Conservation (phyloP, 2,329 filamentous ascomycete genomes). For the Trichoderma sp. region DNA sequence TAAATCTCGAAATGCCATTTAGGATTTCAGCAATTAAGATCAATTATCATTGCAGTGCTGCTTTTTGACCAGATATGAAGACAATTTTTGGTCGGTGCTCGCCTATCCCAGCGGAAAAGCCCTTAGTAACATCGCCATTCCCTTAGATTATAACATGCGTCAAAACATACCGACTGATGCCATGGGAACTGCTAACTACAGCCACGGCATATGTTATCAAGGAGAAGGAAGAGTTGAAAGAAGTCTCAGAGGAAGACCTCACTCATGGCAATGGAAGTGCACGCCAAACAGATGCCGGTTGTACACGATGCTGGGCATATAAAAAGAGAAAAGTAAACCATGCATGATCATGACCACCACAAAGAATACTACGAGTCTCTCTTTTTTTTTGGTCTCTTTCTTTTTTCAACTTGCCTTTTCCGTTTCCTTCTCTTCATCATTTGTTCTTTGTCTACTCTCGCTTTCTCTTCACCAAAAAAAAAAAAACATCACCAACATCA, state of each 20-base stretch:
- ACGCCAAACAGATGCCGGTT: neutral
- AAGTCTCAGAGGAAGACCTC: no score
- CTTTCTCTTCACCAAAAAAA: neutral
- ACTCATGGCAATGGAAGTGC: no score
- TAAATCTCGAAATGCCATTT: neutral
- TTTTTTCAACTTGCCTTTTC: neutral
- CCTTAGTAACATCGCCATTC: neutral
- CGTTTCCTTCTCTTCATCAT: rapidly evolving
- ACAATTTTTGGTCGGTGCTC: no score
- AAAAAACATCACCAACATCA: neutral
- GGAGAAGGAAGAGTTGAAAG: no score
- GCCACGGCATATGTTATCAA: no score
- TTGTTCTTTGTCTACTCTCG: neutral
- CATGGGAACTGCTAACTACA: no score
- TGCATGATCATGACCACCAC: neutral
- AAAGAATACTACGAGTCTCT: neutral
- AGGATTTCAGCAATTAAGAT: no score
- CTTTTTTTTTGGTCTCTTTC: neutral
- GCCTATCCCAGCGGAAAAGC: neutral
- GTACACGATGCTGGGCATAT: neutral
- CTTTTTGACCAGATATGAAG: no score
- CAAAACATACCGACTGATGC: no score
- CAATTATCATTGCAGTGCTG: no score
- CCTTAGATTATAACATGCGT: no score
- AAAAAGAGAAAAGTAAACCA: neutral